Evolutionary conservation across 805 yeast genomes (phyloP).

Genomic region (Saturnispora serradocipensis): DNA sequence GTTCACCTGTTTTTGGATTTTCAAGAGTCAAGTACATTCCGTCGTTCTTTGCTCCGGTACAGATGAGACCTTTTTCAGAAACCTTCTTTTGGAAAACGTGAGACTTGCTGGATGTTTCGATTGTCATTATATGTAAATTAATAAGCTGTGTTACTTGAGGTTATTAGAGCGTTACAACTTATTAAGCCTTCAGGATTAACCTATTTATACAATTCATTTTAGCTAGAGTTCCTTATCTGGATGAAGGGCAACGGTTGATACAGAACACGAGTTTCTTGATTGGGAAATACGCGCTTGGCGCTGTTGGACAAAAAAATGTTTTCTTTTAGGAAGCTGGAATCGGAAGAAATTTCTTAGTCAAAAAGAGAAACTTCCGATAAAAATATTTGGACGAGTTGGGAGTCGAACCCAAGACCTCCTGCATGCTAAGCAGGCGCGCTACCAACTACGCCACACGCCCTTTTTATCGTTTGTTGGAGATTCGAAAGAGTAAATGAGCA

Average conservation of each 20-base stretch:
- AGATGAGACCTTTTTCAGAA: conserved; percentile 29
- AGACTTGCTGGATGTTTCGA: conserved; percentile 20
- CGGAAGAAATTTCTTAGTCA: not conserved
- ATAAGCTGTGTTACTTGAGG: not conserved
- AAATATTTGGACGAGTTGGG: conserved; percentile 56
- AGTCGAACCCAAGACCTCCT: conserved; percentile 77
- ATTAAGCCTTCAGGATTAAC: not conserved
- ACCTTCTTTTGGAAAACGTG: conserved; percentile 37
- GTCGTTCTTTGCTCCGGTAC: conserved; percentile 34
- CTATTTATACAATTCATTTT: not conserved
- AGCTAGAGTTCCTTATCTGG: not conserved
- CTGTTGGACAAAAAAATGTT: not conserved
- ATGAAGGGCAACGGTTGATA: not conserved
- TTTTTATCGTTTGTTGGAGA: not conserved
- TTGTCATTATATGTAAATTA: conserved; percentile 10
- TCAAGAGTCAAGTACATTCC: conserved; percentile 34
- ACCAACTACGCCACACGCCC: conserved; percentile 84
- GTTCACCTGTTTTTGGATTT: conserved; percentile 32
- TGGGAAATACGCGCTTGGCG: not conserved
- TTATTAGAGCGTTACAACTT: not conserved
- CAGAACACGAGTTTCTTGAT: not conserved
- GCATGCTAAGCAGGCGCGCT: conserved; percentile 79
- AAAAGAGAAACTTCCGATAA: not conserved
- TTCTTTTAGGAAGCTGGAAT: not conserved
- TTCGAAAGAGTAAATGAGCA: no score